Conservation (phyloP, 2,329 filamentous ascomycete species). For the Colletotrichum echinochloae region DNA sequence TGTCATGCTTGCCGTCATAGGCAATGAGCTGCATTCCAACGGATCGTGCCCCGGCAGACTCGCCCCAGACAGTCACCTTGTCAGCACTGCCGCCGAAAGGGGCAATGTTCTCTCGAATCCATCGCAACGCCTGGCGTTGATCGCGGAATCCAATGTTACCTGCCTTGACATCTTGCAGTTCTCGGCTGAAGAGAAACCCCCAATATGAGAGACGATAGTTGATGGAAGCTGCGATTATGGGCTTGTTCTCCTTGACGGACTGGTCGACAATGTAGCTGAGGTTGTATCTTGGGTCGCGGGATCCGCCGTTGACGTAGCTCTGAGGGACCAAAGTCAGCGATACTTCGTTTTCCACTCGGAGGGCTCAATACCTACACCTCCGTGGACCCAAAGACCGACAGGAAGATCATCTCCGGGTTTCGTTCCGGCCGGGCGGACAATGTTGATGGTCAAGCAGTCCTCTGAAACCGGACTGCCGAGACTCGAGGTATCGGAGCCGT, state of each 20-base stretch:
- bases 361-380: slow-evolving; percentile 53
- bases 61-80: slow-evolving; percentile 75
- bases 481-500: slow-evolving; percentile 53
- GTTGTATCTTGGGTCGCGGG: slow-evolving; percentile 48
- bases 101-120: slow-evolving; percentile 73
- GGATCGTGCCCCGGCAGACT: slow-evolving; percentile 69
- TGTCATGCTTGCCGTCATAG: slow-evolving; percentile 70
- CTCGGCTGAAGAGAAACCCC: slow-evolving; percentile 69
- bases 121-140: slow-evolving; percentile 69
- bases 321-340: slow-evolving; percentile 18
- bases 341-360: neutral
- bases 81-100: slow-evolving; percentile 74
- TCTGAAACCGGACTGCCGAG: slow-evolving; percentile 59
- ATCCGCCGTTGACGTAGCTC: slow-evolving; percentile 51
- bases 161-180: slow-evolving; percentile 65
- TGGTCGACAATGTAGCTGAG: slow-evolving; percentile 49
- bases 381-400: slow-evolving; percentile 70
- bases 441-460: slow-evolving; percentile 64
- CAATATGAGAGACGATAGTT: slow-evolving; percentile 74
- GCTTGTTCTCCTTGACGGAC: slow-evolving; percentile 59
- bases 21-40: slow-evolving; percentile 72
- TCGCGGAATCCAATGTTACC: slow-evolving; percentile 71
- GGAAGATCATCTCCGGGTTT: slow-evolving; percentile 60
- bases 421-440: slow-evolving; percentile 61
- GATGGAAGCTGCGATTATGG: slow-evolving; percentile 72